Conservation (phyloP, 2,329 filamentous ascomycete species). For the Fusarium sp. region DNA sequence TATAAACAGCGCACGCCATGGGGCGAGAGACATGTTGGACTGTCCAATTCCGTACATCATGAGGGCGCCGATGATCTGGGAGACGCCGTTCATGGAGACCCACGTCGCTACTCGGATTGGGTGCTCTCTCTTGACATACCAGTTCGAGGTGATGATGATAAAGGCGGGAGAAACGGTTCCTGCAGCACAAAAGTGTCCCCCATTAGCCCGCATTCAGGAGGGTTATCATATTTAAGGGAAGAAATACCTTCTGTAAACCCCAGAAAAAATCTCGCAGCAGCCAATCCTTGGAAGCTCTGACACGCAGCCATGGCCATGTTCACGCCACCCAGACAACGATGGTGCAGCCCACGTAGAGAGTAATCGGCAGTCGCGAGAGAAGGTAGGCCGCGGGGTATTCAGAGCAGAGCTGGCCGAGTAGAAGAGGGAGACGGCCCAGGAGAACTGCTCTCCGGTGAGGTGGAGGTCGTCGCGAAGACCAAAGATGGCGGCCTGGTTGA, state of each 20-base stretch:
- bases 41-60: not conserved
- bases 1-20: constrained; percentile 62
- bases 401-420: not conserved
- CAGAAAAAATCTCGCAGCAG: not conserved
- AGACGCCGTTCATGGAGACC: not conserved
- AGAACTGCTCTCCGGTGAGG: not conserved
- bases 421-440: not conserved
- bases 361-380: not conserved
- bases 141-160: not conserved
- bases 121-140: not conserved
- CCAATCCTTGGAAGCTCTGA: not conserved
- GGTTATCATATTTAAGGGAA: not conserved
- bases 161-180: not conserved
- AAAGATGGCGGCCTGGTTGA: not conserved
- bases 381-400: not conserved
- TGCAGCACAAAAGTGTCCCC: not conserved
- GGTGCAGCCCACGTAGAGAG: not conserved
- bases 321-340: not conserved
- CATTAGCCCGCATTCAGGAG: not conserved
- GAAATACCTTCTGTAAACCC: not conserved
- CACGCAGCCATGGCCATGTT: not conserved
- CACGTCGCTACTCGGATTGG: not conserved
- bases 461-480: not conserved
- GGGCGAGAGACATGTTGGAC: constrained; percentile 44
- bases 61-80: not conserved